Evolutionary conservation across 257 asterid species (phyloP).

Genomic region (Cordia subcordata): DNA sequence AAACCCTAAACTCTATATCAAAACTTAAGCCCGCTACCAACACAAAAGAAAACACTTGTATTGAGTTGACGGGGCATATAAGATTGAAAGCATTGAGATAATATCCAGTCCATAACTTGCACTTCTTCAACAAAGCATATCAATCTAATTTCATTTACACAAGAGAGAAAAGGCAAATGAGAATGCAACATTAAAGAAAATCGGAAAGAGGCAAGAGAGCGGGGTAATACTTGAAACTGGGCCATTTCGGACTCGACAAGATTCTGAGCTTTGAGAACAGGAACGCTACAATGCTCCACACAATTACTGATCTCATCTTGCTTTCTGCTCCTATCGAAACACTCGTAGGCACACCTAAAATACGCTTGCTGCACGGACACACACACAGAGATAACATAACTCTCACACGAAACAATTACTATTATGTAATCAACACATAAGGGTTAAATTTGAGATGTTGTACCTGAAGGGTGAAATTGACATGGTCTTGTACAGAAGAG

Average conservation of each 20-base stretch:
- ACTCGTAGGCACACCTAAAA: slow-evolving; percentile 88
- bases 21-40: too few relatives aligned
- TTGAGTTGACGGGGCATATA: too few relatives aligned
- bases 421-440: background rate
- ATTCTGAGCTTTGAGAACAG: slow-evolving; percentile 77
- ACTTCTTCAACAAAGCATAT: too few relatives aligned
- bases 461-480: slow-evolving; percentile 92
- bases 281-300: slow-evolving; percentile 88
- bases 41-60: too few relatives aligned
- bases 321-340: slow-evolving; percentile 70
- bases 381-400: background rate
- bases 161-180: background rate
- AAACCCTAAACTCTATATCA: too few relatives aligned
- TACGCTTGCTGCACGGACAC: slow-evolving; percentile 71
- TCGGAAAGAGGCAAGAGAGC: too few relatives aligned
- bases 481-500: slow-evolving; percentile 76
- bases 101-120: too few relatives aligned
- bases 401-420: too few relatives aligned
- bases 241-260: slow-evolving; percentile 88
- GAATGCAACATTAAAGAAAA: too few relatives aligned
- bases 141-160: background rate
- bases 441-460: background rate
- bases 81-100: too few relatives aligned
- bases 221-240: slow-evolving; percentile 35
- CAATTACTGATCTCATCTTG: slow-evolving; percentile 69